Percentiles rank a stretch among this genome's conserved stretches.
phyloP scores from a whole-genome alignment of 179 eudicot species.

The Drosera spatulata region DNA sequence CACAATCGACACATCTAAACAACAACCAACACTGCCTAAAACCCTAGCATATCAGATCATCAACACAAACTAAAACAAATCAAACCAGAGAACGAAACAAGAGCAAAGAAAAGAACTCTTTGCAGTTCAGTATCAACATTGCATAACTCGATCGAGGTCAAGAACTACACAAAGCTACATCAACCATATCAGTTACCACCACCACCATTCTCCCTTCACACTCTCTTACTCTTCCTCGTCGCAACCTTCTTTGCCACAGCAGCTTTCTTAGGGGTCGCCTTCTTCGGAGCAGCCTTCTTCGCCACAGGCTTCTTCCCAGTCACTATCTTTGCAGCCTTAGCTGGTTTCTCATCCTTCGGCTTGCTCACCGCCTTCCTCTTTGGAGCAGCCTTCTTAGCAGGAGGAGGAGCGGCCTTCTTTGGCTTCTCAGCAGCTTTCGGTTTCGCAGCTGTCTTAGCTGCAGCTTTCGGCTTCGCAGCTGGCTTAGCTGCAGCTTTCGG shows the following conservation, averaged over 20 bases:
- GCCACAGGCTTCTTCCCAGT: slow-evolving; percentile 10
- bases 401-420: background rate
- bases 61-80: no score
- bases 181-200: no score
- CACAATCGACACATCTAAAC: no score
- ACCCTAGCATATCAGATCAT: no score
- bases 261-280: no score
- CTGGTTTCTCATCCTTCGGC: slow-evolving; percentile 18
- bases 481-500: no score
- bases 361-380: slow-evolving; percentile 2
- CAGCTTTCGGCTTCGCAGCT: background rate
- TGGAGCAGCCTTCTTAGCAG: background rate
- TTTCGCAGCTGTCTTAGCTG: background rate
- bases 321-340: slow-evolving; percentile 19
- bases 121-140: no score
- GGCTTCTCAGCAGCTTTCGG: background rate
- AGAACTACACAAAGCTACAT: no score
- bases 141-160: no score
- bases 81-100: no score
- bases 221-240: slow-evolving; percentile 20
- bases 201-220: background rate
- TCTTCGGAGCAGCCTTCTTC: slow-evolving; percentile 7
- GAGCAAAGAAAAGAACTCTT: no score
- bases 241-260: background rate
- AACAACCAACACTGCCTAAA: no score